These are phyloP conservation scores for Filobasidium wieringae DNA, from an alignment of 768 basidiomycete species.

Conservation along the genomic window DNA sequence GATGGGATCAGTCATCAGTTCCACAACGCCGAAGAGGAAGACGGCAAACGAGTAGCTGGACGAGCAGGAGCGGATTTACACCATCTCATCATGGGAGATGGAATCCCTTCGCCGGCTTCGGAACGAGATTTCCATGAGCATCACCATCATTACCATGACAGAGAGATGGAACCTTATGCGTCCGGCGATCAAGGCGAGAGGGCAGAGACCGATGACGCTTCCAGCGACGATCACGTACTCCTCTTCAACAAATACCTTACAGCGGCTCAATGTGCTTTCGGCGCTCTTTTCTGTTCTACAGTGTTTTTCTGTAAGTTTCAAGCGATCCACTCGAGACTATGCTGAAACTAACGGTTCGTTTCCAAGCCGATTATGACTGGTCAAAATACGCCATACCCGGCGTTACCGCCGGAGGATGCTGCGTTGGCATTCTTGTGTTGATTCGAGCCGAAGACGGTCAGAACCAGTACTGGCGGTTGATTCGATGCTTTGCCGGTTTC, in stretches of 20 bases:
- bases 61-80: conserved; percentile 29
- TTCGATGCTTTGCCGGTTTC: conserved; percentile 83
- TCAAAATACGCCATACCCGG: conserved; percentile 37
- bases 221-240: conserved; percentile 21
- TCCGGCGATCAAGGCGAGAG: neutral
- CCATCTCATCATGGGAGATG: conserved; percentile 31
- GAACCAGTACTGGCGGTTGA: conserved; percentile 50
- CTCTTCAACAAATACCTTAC: conserved; percentile 57
- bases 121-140: too few species aligned
- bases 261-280: conserved; percentile 68
- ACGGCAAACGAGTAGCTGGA: conserved; percentile 18
- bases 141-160: neutral
- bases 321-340: conserved; percentile 21
- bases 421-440: conserved; percentile 49
- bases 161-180: neutral
- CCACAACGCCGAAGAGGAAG: conserved; percentile 17
- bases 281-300: conserved; percentile 61
- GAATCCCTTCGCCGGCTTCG: conserved; percentile 1
- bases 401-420: conserved; percentile 48
- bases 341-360: neutral
- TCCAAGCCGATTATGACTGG: conserved; percentile 10
- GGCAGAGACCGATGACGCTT: conserved; percentile 12
- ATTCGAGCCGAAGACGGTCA: conserved; percentile 53
- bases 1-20: neutral
- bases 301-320: conserved; percentile 68